These are phyloP conservation scores for Russula earlei DNA, from an alignment of 768 basidiomycete genomes.

Conservation along the genomic window DNA sequence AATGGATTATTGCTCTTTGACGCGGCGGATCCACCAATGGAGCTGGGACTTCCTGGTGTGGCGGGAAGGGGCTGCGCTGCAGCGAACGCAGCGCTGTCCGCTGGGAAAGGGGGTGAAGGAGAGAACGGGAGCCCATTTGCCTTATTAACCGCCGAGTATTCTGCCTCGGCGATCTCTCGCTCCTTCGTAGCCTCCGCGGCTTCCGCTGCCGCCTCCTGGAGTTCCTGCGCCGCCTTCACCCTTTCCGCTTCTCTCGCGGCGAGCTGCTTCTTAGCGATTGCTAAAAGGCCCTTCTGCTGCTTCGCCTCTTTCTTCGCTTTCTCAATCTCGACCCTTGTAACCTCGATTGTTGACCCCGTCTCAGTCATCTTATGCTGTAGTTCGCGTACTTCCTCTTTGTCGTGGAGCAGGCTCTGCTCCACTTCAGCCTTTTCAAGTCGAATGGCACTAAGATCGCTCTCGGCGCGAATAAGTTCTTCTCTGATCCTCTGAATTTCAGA, in stretches of 20 bases:
- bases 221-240: constrained; percentile 59
- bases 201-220: constrained; percentile 56
- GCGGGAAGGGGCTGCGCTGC: constrained; percentile 63
- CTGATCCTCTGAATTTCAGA: constrained; percentile 61
- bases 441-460: constrained; percentile 86
- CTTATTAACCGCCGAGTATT: constrained; percentile 21
- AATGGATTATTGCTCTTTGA: constrained; percentile 89
- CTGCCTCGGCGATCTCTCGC: constrained; percentile 43
- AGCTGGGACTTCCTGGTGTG: constrained; percentile 46
- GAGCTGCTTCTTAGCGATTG: constrained; percentile 92
- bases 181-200: constrained; percentile 43
- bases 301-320: constrained; percentile 89
- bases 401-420: constrained; percentile 74
- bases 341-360: constrained; percentile 60
- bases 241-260: constrained; percentile 72
- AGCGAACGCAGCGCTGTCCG: constrained; percentile 41
- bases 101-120: constrained; percentile 30
- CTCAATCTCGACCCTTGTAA: constrained; percentile 67
- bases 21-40: constrained; percentile 34
- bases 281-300: constrained; percentile 91
- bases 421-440: constrained; percentile 87
- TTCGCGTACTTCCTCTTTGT: constrained; percentile 90
- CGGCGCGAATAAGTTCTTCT: constrained; percentile 77
- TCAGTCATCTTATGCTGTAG: constrained; percentile 81
- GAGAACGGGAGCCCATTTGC: constrained; percentile 23